Percentiles rank a stretch among this genome's conserved stretches.
Evolutionary conservation across 768 basidiomycete genomes (phyloP).

Genomic region (Lentinula raphanica): DNA sequence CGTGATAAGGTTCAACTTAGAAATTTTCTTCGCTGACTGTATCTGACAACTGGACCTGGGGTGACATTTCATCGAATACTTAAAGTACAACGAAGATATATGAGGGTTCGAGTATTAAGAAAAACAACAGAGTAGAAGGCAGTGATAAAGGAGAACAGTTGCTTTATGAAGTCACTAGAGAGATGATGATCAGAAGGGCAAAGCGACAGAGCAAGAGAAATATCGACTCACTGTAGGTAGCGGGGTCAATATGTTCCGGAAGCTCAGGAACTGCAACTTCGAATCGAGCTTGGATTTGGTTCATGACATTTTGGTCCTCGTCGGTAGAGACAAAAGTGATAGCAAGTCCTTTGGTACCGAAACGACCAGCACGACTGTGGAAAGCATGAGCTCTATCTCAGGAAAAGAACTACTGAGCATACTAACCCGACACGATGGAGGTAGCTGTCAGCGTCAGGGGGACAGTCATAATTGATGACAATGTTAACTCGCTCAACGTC

Average conservation of each 20-base stretch:
- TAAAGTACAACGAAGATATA: background rate
- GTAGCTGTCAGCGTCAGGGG: slow-evolving; percentile 96
- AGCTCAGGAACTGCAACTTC: slow-evolving; percentile 96
- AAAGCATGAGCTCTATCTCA: background rate
- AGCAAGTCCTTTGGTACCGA: slow-evolving; percentile 98
- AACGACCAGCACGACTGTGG: slow-evolving; percentile 90
- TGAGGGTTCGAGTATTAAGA: background rate
- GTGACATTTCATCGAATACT: background rate
- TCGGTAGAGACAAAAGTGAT: slow-evolving; percentile 96
- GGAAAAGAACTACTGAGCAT: background rate
- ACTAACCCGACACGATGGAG: slow-evolving; percentile 93
- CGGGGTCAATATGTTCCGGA: slow-evolving; percentile 89
- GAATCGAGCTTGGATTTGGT: slow-evolving; percentile 91
- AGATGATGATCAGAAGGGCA: background rate
- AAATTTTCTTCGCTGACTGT: slow-evolving; percentile 2
- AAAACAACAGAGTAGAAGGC: background rate
- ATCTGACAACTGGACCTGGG: background rate
- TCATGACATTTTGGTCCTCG: slow-evolving; percentile 90
- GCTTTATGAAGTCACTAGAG: slow-evolving; percentile 48
- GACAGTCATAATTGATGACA: slow-evolving; percentile 98
- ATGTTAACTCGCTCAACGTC: slow-evolving; percentile 99
- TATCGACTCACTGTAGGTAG: slow-evolving; percentile 89
- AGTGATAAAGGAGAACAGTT: slow-evolving; percentile 5
- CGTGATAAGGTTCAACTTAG: slow-evolving; percentile 14
- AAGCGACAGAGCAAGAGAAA: background rate